These are phyloP conservation scores for Ogataea paradorogensis DNA, from an alignment of 805 yeast genomes.

Conservation along the genomic window DNA sequence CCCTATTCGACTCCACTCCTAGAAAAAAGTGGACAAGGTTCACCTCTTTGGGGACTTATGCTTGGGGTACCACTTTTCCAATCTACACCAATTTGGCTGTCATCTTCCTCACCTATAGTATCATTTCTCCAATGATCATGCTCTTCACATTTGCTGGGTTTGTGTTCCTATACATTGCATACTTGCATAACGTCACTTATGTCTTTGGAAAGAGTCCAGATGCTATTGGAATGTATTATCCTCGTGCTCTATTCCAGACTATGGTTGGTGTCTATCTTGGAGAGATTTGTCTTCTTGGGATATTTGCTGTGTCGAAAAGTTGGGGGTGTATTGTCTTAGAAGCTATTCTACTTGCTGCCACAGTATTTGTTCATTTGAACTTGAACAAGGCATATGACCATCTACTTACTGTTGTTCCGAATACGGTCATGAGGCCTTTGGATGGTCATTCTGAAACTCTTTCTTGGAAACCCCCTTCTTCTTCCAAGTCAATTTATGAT, in stretches of 20 bases:
- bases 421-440: conserved; percentile 71
- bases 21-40: conserved; percentile 67
- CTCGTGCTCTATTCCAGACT: conserved; percentile 85
- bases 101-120: conserved; percentile 62
- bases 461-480: conserved; percentile 40
- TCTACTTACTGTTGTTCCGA: conserved; percentile 56
- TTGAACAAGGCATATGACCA: conserved; percentile 65
- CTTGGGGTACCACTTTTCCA: conserved; percentile 82
- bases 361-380: conserved; percentile 66
- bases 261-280: conserved; percentile 86
- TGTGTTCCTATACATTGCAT: conserved; percentile 69
- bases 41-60: conserved; percentile 46
- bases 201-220: conserved; percentile 67
- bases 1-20: conserved; percentile 56
- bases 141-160: conserved; percentile 73
- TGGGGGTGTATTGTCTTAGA: conserved; percentile 92
- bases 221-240: conserved; percentile 78
- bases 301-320: conserved; percentile 85
- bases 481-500: neutral
- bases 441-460: conserved; percentile 68
- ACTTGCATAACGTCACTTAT: conserved; percentile 72
- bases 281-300: conserved; percentile 79
- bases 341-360: conserved; percentile 58
- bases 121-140: conserved; percentile 80
- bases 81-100: conserved; percentile 68